Evolutionary conservation across 2,329 filamentous ascomycete genomes (phyloP).

Genomic region (Ophiostoma australiae): DNA sequence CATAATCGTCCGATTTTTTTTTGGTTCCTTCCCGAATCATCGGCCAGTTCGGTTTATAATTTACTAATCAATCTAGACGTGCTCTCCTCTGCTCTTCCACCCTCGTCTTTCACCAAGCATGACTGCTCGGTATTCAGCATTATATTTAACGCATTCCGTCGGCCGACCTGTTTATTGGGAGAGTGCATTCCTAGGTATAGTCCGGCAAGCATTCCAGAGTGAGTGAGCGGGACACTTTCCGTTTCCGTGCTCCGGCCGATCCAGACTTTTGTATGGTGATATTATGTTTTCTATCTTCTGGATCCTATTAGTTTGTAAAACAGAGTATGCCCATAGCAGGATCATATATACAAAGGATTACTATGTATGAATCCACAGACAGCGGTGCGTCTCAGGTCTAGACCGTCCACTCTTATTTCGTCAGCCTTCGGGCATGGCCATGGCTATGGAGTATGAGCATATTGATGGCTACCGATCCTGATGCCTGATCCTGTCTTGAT

Average conservation of each 20-base stretch:
- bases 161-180: background rate
- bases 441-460: background rate
- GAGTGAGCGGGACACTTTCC: background rate
- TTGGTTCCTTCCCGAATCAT: background rate
- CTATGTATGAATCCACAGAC: background rate
- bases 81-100: background rate
- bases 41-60: background rate
- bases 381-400: conserved; percentile 6
- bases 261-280: background rate
- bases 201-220: background rate
- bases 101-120: background rate
- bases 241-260: background rate
- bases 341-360: background rate
- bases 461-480: background rate
- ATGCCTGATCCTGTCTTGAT: background rate
- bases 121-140: background rate
- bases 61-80: background rate
- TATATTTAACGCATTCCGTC: background rate
- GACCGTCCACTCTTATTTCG: conserved; percentile 11
- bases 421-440: background rate
- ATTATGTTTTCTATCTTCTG: background rate
- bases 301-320: background rate
- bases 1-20: background rate
- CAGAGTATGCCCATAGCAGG: background rate
- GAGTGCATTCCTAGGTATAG: background rate